Conservation (phyloP, 2,329 filamentous ascomycete species). For the Aquanectria penicillioides region DNA sequence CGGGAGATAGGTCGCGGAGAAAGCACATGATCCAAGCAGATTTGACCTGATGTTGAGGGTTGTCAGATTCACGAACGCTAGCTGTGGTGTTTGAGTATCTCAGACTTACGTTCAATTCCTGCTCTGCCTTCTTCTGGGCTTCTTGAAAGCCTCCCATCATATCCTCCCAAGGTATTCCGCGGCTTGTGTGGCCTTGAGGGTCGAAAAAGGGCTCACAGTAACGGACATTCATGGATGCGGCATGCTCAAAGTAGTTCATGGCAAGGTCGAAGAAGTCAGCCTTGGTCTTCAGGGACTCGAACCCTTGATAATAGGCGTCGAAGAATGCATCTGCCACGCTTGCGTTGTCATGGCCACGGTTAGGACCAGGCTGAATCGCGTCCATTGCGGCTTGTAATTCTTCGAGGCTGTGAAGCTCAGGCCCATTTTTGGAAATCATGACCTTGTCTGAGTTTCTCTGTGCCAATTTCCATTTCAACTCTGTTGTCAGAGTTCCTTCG, state of each 20-base stretch:
- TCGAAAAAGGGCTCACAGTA: slow-evolving; percentile 85
- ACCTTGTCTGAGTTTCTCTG: slow-evolving; percentile 69
- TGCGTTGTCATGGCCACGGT: slow-evolving; percentile 24
- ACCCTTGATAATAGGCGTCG: slow-evolving; percentile 80
- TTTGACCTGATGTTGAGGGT: slow-evolving; percentile 26
- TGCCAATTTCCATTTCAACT: slow-evolving; percentile 74
- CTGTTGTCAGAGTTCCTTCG: slow-evolving; percentile 76
- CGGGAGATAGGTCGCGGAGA: slow-evolving; percentile 73
- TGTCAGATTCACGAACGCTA: too few species aligned
- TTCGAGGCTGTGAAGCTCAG: slow-evolving; percentile 13
- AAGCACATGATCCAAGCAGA: slow-evolving; percentile 77
- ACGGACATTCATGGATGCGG: slow-evolving; percentile 69
- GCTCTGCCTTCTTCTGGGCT: slow-evolving; percentile 65
- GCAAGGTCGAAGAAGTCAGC: slow-evolving; percentile 77
- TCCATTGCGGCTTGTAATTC: slow-evolving; percentile 23
- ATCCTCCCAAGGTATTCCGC: slow-evolving; percentile 69
- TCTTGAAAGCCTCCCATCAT: slow-evolving; percentile 70
- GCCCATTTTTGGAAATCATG: slow-evolving; percentile 23
- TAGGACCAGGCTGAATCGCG: slow-evolving; percentile 42
- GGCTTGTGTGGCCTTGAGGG: slow-evolving; percentile 74
- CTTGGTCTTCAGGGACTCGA: slow-evolving; percentile 73
- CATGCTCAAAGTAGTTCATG: slow-evolving; percentile 74
- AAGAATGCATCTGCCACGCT: slow-evolving; percentile 60
- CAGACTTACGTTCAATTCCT: rapidly evolving
- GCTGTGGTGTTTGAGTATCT: rapidly evolving